These are phyloP conservation scores for Rhizopus sp. DNA, from an alignment of 371 early-diverging fungal genomes.

Conservation along the genomic window DNA sequence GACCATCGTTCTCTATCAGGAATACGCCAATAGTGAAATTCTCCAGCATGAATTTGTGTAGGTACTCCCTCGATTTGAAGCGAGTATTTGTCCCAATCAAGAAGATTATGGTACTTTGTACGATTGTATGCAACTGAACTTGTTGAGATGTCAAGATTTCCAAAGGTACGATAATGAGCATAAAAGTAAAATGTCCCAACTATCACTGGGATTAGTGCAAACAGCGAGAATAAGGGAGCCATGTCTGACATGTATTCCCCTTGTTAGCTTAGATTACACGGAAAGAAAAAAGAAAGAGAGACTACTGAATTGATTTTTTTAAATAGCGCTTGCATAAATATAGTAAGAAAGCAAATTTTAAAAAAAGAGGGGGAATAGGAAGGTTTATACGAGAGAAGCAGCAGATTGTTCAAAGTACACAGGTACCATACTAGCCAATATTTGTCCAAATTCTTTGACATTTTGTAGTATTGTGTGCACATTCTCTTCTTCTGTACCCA, in stretches of 20 bases:
- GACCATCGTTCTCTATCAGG: slow-evolving; percentile 67
- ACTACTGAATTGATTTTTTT: too few relatives aligned
- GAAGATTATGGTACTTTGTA: slow-evolving; percentile 44
- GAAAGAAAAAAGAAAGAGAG: too few relatives aligned
- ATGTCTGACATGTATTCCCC: slow-evolving; percentile 30
- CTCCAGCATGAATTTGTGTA: slow-evolving; percentile 65
- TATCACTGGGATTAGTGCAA: slow-evolving; percentile 41
- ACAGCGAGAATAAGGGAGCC: slow-evolving; percentile 41
- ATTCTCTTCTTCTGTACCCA: slow-evolving; percentile 30
- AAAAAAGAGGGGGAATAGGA: too few relatives aligned
- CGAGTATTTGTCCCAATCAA: slow-evolving; percentile 68
- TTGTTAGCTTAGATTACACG: too few relatives aligned
- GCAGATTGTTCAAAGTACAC: slow-evolving; percentile 25
- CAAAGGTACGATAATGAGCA: slow-evolving; percentile 49
- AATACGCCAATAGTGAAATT: slow-evolving; percentile 83
- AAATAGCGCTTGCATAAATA: too few relatives aligned
- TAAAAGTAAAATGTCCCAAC: slow-evolving; percentile 41
- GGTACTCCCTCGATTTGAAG: slow-evolving; percentile 66
- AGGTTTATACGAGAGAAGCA: slow-evolving; percentile 15
- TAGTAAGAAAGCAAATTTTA: too few relatives aligned
- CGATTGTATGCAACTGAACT: slow-evolving; percentile 63
- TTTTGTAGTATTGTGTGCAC: slow-evolving; percentile 19
- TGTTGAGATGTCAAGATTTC: slow-evolving; percentile 52
- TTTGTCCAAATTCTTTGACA: slow-evolving; percentile 28
- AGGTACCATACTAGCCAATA: slow-evolving; percentile 29